Evolutionary conservation across 2,329 filamentous ascomycete species (phyloP).

Genomic region (Coleophoma cylindrospora): DNA sequence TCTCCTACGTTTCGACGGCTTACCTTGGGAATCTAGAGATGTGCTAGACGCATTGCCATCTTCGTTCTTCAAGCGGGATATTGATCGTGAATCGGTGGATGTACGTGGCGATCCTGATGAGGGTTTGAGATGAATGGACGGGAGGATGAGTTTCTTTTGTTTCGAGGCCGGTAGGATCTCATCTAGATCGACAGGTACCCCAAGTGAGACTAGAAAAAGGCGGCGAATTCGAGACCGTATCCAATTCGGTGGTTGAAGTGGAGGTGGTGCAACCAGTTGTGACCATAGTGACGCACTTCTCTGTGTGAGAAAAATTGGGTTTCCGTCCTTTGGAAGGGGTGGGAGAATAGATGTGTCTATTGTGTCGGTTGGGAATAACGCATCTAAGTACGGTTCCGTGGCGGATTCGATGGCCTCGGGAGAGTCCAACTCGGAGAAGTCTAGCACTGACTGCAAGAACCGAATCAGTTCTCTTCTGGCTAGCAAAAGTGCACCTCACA

Average conservation of each 20-base stretch:
- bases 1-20: constrained; percentile 38
- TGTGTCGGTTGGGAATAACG: constrained; percentile 57
- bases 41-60: constrained; percentile 51
- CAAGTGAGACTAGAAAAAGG: constrained; percentile 90
- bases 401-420: constrained; percentile 55
- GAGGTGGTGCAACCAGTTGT: constrained; percentile 89
- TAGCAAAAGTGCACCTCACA: constrained; percentile 2
- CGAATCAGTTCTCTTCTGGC: constrained; percentile 16
- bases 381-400: constrained; percentile 61
- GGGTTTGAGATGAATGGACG: constrained; percentile 58
- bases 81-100: constrained; percentile 43
- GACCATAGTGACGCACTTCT: constrained; percentile 91
- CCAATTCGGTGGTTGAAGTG: constrained; percentile 95
- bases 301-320: constrained; percentile 74
- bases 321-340: constrained; percentile 32
- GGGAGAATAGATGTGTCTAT: constrained; percentile 45
- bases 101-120: constrained; percentile 47
- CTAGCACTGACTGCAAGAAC: constrained; percentile 53
- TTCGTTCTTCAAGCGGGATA: constrained; percentile 21
- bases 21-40: constrained; percentile 54
- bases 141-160: constrained; percentile 94
- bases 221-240: constrained; percentile 92
- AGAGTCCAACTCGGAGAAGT: constrained; percentile 56
- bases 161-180: constrained; percentile 96
- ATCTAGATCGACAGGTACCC: constrained; percentile 92